Base-by-base conservation (phyloP, 306 rosid genomes). In the Canavalia ensiformis region DNA sequence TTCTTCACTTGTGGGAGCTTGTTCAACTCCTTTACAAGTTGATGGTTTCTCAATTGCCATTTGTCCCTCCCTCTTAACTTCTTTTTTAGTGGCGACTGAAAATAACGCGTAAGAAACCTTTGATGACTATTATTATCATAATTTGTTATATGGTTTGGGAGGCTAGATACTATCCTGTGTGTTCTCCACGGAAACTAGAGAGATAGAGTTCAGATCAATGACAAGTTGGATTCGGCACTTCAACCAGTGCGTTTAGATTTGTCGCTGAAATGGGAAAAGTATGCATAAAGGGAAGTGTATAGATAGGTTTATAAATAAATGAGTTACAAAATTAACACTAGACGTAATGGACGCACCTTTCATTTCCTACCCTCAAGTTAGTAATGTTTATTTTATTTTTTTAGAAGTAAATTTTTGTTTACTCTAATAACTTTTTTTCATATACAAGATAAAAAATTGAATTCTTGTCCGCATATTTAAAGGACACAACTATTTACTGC, bases 241-340 rank as follows among this genome's bases (percentile, higher is more conserved):
- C 55, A 74, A 74, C n/a, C 47, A 56, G 29, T 74, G 78, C 68
- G 28, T 28, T 39, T 41, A 39, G 54, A 41, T 74, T 33, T 74
- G 28, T 30, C 50, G 25, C n/a, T 44, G 25, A 18, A 1, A 6
- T 31, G 28, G 34, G 60, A 12, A 9, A 60, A 64, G 31, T 56
- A 54, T 12, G 60, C 60, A 54, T 54, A 28, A 57, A 29, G 7
- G 7, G 25, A 56, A 25, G 33, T 55, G 63, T 29, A 29, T 29
- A 29, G 34, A 57, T 57, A 28, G 8, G 33, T 30, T 29, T 57
- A 8, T 8, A n/a, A 58, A 58, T 39, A 58, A 58, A 18, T 18
- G 25, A 18, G 25, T 18, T 35, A 56, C 25, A 56, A 56, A 25
- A 18, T 25, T 18, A 55, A 55, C 25, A 25, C 33, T 4, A 25